Base-by-base conservation (phyloP, 768 basidiomycete species). In the Albatrellus ellisii region DNA sequence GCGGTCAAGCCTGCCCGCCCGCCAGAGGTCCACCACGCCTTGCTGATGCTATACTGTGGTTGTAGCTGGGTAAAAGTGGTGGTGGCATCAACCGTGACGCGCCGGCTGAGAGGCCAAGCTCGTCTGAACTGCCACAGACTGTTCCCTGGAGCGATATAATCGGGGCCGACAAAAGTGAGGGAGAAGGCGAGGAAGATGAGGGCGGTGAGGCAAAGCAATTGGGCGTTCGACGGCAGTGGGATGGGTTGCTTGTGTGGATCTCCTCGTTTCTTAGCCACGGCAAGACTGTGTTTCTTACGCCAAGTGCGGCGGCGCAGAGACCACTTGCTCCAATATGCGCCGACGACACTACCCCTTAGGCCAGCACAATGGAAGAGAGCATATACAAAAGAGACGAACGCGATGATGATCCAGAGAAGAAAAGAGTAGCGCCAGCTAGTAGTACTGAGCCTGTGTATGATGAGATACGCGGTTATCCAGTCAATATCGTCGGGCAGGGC, bases 21-120 rank as follows among this genome's bases (percentile, higher is more conserved):
- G n/a, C 73, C 77, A 1, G 73, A 66, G 0, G 79, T 76, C 85
- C 85, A 88, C 60, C 73, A 73, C 1, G 75, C 67, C 56, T 82
- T 83, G 35, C 54, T 49, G 44, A 87, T 79, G 14, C 75, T 78
- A 55, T 73, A 72, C 48, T 70, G 66, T 3, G 77, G 70, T 27
- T 64, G 59, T 43, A 51, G 66, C 38, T 54, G 64, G 36, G 51
- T 54, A 50, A 62, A 68, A 4, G 54, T 54, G 9, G 60, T 59
- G 3, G 56, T 48, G 29, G 61, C 63, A 20, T 49, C 51, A 33
- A 6, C 7, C 8, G 35, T 9, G 20, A 22, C 15, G 7, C 12
- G 17, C 20, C 35, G 35, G 14, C 20, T 18, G 20, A 22, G 25
- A 1, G 53, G 49, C 37, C 42, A 36, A 2, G 28, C 25, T 15